phyloP scores from a whole-genome alignment of 1,284 basidiomycete species.

The Ceratorhiza oryzae-sativae region DNA sequence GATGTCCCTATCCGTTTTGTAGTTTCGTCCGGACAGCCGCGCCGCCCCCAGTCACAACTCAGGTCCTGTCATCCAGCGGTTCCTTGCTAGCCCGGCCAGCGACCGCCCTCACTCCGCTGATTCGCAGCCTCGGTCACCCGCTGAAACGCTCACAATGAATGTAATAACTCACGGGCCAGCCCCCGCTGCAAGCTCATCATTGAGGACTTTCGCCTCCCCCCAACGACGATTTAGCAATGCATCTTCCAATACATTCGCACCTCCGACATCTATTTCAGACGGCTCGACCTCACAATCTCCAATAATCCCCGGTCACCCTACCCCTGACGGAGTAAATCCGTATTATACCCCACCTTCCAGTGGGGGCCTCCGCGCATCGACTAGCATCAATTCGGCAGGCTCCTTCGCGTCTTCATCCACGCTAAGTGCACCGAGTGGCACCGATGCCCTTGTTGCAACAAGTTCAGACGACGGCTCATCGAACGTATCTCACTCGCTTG shows the following conservation, averaged over 20 bases:
- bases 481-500: slow-evolving; percentile 35
- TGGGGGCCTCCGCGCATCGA: slow-evolving; percentile 16
- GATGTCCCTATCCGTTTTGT: slow-evolving; percentile 13
- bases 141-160: slow-evolving; percentile 26
- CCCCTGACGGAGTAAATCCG: slow-evolving; percentile 37
- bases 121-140: slow-evolving; percentile 31
- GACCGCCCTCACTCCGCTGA: slow-evolving; percentile 34
- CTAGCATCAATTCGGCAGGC: slow-evolving; percentile 25
- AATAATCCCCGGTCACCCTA: slow-evolving; percentile 21
- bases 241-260: slow-evolving; percentile 11
- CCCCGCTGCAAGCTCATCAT: slow-evolving; percentile 7
- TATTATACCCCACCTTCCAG: slow-evolving; percentile 37
- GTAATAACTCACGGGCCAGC: not conserved
- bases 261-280: slow-evolving; percentile 33
- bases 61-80: slow-evolving; percentile 29
- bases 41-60: slow-evolving; percentile 19
- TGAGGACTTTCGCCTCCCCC: slow-evolving; percentile 31
- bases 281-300: slow-evolving; percentile 28
- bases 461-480: slow-evolving; percentile 38
- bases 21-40: slow-evolving; percentile 37
- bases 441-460: slow-evolving; percentile 35
- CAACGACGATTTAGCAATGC: slow-evolving; percentile 35
- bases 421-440: slow-evolving; percentile 26
- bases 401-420: slow-evolving; percentile 36
- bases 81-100: slow-evolving; percentile 33